These are phyloP conservation scores for Tetraselmis chui DNA, from an alignment of 139 green algal species.

Conservation along the genomic window DNA sequence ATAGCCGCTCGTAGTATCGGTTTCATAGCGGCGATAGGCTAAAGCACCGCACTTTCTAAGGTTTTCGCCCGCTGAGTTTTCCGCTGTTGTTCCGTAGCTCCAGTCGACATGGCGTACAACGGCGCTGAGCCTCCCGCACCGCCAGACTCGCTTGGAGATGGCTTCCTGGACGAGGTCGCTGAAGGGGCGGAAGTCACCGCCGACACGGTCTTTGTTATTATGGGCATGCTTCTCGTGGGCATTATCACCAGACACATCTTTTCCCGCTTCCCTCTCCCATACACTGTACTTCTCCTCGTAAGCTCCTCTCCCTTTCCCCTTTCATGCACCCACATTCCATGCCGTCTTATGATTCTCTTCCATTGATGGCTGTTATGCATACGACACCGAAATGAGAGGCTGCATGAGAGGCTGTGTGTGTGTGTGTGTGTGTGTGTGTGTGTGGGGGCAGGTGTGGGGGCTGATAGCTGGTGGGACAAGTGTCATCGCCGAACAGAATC, in stretches of 20 bases:
- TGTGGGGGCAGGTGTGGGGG: neutral
- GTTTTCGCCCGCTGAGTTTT: too few relatives aligned
- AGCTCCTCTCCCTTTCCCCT: neutral
- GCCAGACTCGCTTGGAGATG: too few relatives aligned
- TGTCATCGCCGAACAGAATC: neutral
- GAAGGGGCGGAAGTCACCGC: neutral
- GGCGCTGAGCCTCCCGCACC: too few relatives aligned
- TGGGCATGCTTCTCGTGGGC: conserved; percentile 14
- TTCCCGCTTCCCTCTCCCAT: conserved; percentile 20
- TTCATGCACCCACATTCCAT: neutral
- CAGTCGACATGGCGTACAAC: too few relatives aligned
- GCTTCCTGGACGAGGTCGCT: too few relatives aligned
- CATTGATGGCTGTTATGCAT: too few relatives aligned
- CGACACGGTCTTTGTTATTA: conserved; percentile 13
- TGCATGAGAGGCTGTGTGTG: too few relatives aligned
- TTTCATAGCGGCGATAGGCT: too few relatives aligned
- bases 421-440: neutral
- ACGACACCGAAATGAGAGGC: too few relatives aligned
- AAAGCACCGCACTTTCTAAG: too few relatives aligned
- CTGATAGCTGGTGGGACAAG: neutral
- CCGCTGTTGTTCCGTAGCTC: too few relatives aligned
- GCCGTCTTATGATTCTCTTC: neutral
- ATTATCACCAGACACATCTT: conserved; percentile 5
- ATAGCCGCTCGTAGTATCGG: too few relatives aligned
- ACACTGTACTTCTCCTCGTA: conserved; percentile 32